Base-by-base conservation (phyloP, 2,329 filamentous ascomycete genomes). In the Colletotrichum sp. region DNA sequence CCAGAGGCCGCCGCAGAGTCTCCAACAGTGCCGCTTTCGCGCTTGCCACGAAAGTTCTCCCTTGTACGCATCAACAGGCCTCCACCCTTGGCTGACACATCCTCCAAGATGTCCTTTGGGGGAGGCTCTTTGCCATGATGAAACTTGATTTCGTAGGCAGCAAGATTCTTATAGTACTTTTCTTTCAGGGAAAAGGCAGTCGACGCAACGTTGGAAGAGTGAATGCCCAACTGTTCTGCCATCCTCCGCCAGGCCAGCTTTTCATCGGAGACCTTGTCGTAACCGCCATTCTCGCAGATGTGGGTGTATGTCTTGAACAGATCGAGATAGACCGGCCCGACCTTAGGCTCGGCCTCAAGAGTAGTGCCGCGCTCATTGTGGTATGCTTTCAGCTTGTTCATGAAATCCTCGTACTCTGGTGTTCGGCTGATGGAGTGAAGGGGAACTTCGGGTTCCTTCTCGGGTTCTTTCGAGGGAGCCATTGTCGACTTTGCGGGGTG, bases 121-220 rank as follows among this genome's bases (percentile, higher is more conserved):
- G 96, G 96, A 0, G 96, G 96, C 77, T 96, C 94, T 84, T 94
- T 93, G 70, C 93, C 91, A 85, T 96, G 94, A 57, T 96, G 86
- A 13, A 92, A 93, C 63, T 91, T 91, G 81, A 98, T 97, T 85
- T 98, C 96, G 84, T 94, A 98, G 3, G 96, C 95, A 15, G 94
- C 94, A 60, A 98, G 90, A 80, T 96, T 95, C 84, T 95, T 96
- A 88, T 98, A 98, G 86, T 97, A 98, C 77, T 94, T 93, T 72
- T 94, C 94, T 86, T 98, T 98, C 72, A 98, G 88, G 75, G 94
- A 91, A 85, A 98, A 98, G 16, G 95, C 95, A 75, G 95, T 92
- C n/a, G 95, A 95, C 8, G 95, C 90, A 77, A 95, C 92, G 82
- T 96, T 96, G 80, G 91, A 90, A 72, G 92, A 93, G 81, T 92